Evolutionary conservation across 2,329 filamentous ascomycete species (phyloP).

Genomic region (Ilyonectria robusta): DNA sequence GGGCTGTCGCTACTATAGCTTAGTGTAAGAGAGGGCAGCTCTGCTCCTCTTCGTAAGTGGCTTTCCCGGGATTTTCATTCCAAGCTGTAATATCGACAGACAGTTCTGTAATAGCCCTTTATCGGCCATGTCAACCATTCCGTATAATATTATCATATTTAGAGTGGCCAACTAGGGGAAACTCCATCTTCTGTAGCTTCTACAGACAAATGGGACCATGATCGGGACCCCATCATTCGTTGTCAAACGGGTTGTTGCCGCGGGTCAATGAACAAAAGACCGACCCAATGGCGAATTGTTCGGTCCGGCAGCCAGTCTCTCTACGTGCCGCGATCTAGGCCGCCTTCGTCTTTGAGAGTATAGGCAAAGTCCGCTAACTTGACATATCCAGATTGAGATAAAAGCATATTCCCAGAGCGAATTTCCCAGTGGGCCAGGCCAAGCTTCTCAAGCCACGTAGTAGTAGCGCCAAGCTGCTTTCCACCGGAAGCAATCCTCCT

Average conservation of each 20-base stretch:
- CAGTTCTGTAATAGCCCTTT: slow-evolving; percentile 26
- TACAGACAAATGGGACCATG: slow-evolving; percentile 13
- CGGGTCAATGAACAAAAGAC: slow-evolving; percentile 26
- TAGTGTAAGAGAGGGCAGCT: too few species aligned
- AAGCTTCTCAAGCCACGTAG: slow-evolving; percentile 28
- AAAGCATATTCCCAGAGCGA: slow-evolving; percentile 23
- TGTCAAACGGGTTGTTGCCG: slow-evolving; percentile 24
- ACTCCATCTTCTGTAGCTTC: slow-evolving; percentile 28
- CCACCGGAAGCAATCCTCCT: slow-evolving; percentile 19
- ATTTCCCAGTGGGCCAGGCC: slow-evolving; percentile 31
- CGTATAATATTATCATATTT: slow-evolving; percentile 25
- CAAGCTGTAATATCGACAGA: slow-evolving; percentile 1
- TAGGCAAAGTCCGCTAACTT: slow-evolving; percentile 30
- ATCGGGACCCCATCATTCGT: slow-evolving; percentile 25
- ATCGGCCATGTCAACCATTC: slow-evolving; percentile 29
- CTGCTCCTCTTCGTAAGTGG: slow-evolving; percentile 10
- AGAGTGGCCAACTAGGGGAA: slow-evolving; percentile 21
- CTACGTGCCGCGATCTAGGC: slow-evolving; percentile 18
- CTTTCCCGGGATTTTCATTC: slow-evolving; percentile 22
- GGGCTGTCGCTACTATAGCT: too few species aligned
- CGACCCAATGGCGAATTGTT: slow-evolving; percentile 33
- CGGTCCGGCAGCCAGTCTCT: slow-evolving; percentile 16
- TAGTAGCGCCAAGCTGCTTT: slow-evolving; percentile 29
- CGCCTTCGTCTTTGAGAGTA: slow-evolving; percentile 11
- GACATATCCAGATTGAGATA: slow-evolving; percentile 13